phyloP scores from a whole-genome alignment of 306 rosid species.

The Ceratonia siliqua region DNA sequence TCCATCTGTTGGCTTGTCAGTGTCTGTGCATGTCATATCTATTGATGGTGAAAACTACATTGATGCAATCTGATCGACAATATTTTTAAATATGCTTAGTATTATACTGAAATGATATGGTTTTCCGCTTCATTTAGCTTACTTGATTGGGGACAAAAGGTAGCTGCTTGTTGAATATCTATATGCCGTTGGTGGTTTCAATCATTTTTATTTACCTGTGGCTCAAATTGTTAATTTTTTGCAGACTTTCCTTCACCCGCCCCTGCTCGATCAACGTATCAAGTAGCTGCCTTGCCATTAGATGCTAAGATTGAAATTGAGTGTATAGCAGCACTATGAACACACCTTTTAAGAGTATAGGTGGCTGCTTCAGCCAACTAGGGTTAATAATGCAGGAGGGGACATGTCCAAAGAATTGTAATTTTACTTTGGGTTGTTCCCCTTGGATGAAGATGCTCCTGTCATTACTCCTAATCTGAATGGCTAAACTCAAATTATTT shows the following conservation, averaged over 20 bases:
- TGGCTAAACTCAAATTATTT: background rate
- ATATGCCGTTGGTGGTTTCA: background rate
- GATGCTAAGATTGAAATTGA: constrained; percentile 96
- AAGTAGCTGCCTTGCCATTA: constrained; percentile 89
- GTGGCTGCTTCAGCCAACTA: constrained; percentile 7
- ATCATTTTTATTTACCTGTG: background rate
- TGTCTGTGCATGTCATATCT: background rate
- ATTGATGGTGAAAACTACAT: constrained; percentile 3
- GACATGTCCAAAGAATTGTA: constrained; percentile 11
- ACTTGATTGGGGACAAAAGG: background rate
- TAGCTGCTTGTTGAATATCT: background rate
- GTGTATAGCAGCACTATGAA: constrained; percentile 77
- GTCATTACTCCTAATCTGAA: background rate
- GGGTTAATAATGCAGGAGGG: constrained; percentile 42
- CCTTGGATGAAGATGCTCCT: constrained; percentile 21
- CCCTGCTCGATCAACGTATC: constrained; percentile 90
- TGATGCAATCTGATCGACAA: background rate
- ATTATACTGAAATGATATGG: background rate
- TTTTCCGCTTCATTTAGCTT: background rate
- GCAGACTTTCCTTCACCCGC: constrained; percentile 80
- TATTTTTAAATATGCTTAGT: background rate
- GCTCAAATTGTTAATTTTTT: constrained; percentile 28
- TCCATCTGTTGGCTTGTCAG: background rate
- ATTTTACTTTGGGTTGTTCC: constrained; percentile 23
- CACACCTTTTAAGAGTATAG: background rate